A percentile compares a stretch with the other conserved stretches of the same genome.
phyloP scores from a whole-genome alignment of 352 stramenopile species.

The Phytophthora uliginosa region DNA sequence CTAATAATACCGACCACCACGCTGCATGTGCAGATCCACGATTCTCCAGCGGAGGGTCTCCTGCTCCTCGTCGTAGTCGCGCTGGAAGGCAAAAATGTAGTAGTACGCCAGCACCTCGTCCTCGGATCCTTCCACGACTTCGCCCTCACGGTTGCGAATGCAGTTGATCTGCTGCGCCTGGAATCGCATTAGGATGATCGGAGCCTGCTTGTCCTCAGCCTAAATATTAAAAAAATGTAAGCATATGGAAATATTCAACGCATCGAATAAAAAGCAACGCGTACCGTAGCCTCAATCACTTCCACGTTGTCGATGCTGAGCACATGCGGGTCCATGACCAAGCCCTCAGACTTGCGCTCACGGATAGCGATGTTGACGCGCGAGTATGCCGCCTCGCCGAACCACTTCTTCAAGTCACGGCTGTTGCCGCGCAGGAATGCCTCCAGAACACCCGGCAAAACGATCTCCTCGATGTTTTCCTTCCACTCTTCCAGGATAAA shows the following conservation, averaged over 20 bases:
- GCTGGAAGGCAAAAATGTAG: constrained; percentile 98
- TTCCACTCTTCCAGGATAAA: constrained; percentile 98
- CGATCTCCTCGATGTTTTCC: constrained; percentile 94
- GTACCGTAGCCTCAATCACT: constrained; percentile 94
- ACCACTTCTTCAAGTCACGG: constrained; percentile 97
- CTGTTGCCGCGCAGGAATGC: constrained; percentile 96
- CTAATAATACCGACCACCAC: constrained; percentile 85
- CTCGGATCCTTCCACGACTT: constrained; percentile 97
- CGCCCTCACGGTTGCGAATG: constrained; percentile 97
- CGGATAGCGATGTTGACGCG: constrained; percentile 96
- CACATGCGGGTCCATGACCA: constrained; percentile 96
- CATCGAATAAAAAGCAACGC: constrained; percentile 1
- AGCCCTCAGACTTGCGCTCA: constrained; percentile 95
- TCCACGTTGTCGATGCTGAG: constrained; percentile 98
- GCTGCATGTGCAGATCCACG: constrained; percentile 90
- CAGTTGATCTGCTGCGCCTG: constrained; percentile 99
- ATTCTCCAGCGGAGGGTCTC: constrained; percentile 88
- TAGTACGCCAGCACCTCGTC: constrained; percentile 98
- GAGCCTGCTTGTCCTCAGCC: constrained; percentile 93
- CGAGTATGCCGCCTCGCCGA: constrained; percentile 96
- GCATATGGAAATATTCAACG: neutral
- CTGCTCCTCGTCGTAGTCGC: constrained; percentile 97
- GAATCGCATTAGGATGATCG: constrained; percentile 98
- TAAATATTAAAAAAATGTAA: constrained; percentile 32
- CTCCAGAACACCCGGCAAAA: constrained; percentile 96